These are phyloP conservation scores for Wickerhamomyces xylosicus DNA, from an alignment of 805 yeast species.

Conservation along the genomic window DNA sequence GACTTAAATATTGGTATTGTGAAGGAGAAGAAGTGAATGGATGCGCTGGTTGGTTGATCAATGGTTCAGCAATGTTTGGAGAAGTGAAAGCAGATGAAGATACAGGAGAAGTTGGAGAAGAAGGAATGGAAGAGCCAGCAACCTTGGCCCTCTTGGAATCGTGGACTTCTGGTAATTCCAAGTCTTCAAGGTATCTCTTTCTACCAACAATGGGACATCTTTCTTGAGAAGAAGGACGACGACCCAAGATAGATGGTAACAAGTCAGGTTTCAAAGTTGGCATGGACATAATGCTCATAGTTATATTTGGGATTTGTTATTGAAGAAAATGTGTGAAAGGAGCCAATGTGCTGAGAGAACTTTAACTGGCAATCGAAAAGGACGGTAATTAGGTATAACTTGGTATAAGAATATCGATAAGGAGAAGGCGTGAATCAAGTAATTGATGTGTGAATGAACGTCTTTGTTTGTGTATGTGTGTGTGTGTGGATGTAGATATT, in stretches of 20 bases:
- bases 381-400: too few species aligned
- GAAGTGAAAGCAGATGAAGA: slow-evolving; percentile 1
- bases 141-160: slow-evolving; percentile 30
- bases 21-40: slow-evolving; percentile 4
- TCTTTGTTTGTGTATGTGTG: too few species aligned
- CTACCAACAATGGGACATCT: too few species aligned
- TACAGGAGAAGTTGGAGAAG: slow-evolving; percentile 21
- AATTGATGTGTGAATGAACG: too few species aligned
- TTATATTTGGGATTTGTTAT: too few species aligned
- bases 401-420: too few species aligned
- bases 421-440: too few species aligned
- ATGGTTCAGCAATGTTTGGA: slow-evolving; percentile 9
- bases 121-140: slow-evolving; percentile 27
- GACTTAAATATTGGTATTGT: slow-evolving; percentile 5
- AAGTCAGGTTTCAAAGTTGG: background rate
- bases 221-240: background rate
- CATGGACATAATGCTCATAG: background rate
- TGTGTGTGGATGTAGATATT: too few species aligned
- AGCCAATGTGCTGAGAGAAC: too few species aligned
- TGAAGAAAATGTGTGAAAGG: too few species aligned
- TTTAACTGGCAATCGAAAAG: too few species aligned
- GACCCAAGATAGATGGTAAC: background rate
- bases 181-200: slow-evolving; percentile 18
- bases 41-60: slow-evolving; percentile 4
- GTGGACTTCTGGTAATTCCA: slow-evolving; percentile 7